Evolutionary conservation across 1,284 basidiomycete genomes (phyloP).

Genomic region (Ustilago crameri): DNA sequence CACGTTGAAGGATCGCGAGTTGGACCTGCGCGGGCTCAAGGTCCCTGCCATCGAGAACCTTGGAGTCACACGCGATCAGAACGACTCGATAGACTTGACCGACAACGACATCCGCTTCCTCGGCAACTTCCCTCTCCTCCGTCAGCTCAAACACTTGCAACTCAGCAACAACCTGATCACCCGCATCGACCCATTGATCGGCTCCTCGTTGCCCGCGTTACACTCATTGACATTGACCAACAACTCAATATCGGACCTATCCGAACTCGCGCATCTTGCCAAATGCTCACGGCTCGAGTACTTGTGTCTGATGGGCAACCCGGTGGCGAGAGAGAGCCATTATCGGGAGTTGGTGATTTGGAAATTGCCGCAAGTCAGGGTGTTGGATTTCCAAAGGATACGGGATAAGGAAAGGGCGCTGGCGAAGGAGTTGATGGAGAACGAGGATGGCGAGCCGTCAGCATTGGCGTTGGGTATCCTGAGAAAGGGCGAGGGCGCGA

Average conservation of each 20-base stretch:
- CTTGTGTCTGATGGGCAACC: constrained; percentile 87
- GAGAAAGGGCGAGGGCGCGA: constrained; percentile 76
- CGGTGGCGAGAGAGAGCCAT: constrained; percentile 90
- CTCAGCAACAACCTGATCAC: constrained; percentile 89
- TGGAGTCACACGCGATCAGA: constrained; percentile 95
- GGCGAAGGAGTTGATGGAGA: constrained; percentile 58
- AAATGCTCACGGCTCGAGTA: constrained; percentile 82
- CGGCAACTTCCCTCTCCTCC: constrained; percentile 84
- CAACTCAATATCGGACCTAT: constrained; percentile 75
- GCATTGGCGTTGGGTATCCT: constrained; percentile 70
- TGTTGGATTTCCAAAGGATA: constrained; percentile 95
- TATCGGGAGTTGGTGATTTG: constrained; percentile 86
- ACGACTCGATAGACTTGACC: constrained; percentile 93
- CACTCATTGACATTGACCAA: constrained; percentile 73
- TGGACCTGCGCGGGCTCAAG: constrained; percentile 76
- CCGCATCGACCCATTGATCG: constrained; percentile 81
- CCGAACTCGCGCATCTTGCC: constrained; percentile 85
- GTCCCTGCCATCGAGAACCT: constrained; percentile 99
- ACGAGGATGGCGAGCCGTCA: constrained; percentile 51
- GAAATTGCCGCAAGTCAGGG: constrained; percentile 76
- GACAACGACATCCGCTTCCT: constrained; percentile 92
- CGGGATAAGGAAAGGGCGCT: constrained; percentile 76
- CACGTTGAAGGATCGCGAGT: constrained; percentile 90
- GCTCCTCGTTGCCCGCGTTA: constrained; percentile 84
- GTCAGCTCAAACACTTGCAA: constrained; percentile 80